A percentile compares a stretch with the other conserved stretches of the same genome.
These are phyloP conservation scores for Colletotrichum simmondsii DNA, from an alignment of 2,329 filamentous ascomycete genomes.

Conservation along the genomic window DNA sequence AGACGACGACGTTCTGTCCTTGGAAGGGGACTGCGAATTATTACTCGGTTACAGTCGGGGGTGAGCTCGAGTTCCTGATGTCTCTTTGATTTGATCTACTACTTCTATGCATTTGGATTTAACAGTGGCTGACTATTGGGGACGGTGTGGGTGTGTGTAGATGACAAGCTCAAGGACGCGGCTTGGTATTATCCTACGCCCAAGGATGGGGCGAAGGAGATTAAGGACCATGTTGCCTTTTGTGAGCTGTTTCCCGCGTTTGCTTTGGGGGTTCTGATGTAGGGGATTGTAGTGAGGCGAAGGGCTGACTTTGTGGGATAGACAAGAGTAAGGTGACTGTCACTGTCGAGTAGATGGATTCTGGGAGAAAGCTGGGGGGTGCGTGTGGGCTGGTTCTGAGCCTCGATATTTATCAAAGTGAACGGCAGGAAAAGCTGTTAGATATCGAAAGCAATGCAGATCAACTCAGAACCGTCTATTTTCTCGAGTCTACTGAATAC, in stretches of 20 bases:
- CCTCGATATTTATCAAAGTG: too few relatives aligned
- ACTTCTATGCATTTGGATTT: too few relatives aligned
- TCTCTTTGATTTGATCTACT: too few relatives aligned
- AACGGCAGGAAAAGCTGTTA: not conserved
- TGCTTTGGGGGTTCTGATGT: not conserved
- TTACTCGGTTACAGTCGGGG: conserved; percentile 62
- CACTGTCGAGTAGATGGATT: conserved; percentile 26
- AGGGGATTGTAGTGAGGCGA: not conserved
- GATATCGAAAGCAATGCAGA: not conserved
- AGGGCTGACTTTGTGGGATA: conserved; percentile 33
- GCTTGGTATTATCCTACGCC: conserved; percentile 70
- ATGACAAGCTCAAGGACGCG: conserved; percentile 59
- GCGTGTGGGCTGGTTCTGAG: not conserved
- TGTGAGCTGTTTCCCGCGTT: conserved; percentile 52
- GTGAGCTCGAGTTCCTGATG: conserved; percentile 39
- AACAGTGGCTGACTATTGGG: not conserved
- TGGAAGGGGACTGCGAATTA: conserved; percentile 70
- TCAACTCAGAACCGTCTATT: not conserved
- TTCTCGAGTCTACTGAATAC: not conserved
- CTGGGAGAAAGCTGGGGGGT: not conserved
- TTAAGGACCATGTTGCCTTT: conserved; percentile 68
- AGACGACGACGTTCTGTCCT: conserved; percentile 60
- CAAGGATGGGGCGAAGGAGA: conserved; percentile 57
- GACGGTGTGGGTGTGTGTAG: conserved; percentile 39
- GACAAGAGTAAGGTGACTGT: conserved; percentile 48